Conservation (phyloP, 768 basidiomycete genomes). For the Termitomyces sp. region DNA sequence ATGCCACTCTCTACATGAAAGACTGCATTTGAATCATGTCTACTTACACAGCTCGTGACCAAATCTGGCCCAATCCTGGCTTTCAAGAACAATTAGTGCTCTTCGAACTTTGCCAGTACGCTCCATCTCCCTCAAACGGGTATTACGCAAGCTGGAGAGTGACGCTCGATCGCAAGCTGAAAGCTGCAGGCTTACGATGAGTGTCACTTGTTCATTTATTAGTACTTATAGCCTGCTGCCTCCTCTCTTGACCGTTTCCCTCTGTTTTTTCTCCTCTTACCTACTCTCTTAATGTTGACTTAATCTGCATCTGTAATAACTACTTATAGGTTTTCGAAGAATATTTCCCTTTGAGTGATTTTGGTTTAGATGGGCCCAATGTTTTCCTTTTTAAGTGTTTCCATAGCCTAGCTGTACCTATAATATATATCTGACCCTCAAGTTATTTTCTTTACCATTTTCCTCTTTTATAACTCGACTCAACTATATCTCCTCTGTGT, state of each 20-base stretch:
- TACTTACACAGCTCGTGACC: constrained; percentile 56
- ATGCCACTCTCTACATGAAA: constrained; percentile 12
- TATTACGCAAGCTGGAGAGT: constrained; percentile 67
- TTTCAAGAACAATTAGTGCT: constrained; percentile 78
- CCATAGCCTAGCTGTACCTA: no score
- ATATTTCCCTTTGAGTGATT: no score
- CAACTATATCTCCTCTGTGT: not conserved
- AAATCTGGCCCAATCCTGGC: constrained; percentile 77
- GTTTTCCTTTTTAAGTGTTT: constrained; percentile 1
- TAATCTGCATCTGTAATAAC: constrained; percentile 5
- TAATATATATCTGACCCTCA: no score
- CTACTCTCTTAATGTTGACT: not conserved
- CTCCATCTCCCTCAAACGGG: constrained; percentile 54
- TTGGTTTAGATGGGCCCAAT: not conserved
- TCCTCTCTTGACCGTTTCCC: not conserved
- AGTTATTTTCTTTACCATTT: no score
- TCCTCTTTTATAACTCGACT: no score
- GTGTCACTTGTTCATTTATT: constrained; percentile 7
- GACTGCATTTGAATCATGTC: not conserved
- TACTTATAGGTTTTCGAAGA: not conserved
- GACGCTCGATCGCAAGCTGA: constrained; percentile 47
- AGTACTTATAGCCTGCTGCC: constrained; percentile 11
- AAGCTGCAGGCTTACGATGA: constrained; percentile 34
- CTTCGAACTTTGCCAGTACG: constrained; percentile 70
- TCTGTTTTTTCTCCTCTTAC: not conserved